Evolutionary conservation across 2,329 filamentous ascomycete genomes (phyloP).

Genomic region (Pseudogymnoascus sp.): DNA sequence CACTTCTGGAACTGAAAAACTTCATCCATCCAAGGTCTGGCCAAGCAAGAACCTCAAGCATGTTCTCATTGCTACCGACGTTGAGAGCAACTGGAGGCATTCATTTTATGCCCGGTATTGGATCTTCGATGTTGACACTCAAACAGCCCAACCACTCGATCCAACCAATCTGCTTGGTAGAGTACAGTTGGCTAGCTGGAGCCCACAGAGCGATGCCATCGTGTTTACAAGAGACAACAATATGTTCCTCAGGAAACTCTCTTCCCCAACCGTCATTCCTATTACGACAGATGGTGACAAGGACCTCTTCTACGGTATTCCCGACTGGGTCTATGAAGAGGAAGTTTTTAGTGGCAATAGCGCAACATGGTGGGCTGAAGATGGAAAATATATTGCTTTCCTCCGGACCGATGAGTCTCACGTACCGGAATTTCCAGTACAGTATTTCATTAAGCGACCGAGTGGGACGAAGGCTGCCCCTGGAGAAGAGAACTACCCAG

Average conservation of each 20-base stretch:
- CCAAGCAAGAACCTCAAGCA: conserved; percentile 80
- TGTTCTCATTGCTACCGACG: conserved; percentile 71
- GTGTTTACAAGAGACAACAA: conserved; percentile 92
- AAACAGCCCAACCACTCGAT: conserved; percentile 70
- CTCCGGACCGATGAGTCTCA: conserved; percentile 87
- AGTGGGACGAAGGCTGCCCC: conserved; percentile 61
- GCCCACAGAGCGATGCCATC: conserved; percentile 75
- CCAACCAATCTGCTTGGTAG: conserved; percentile 55
- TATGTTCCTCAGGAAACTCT: conserved; percentile 67
- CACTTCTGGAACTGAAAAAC: conserved; percentile 45
- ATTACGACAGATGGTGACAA: conserved; percentile 83
- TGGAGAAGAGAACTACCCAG: conserved; percentile 83
- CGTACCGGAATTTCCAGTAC: conserved; percentile 85
- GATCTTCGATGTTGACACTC: conserved; percentile 81
- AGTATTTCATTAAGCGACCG: conserved; percentile 86
- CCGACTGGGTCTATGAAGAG: conserved; percentile 92
- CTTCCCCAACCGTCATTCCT: conserved; percentile 36
- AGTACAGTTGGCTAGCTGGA: conserved; percentile 84
- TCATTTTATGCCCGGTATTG: conserved; percentile 83
- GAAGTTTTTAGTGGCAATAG: conserved; percentile 74
- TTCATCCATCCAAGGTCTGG: conserved; percentile 56
- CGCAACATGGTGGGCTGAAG: conserved; percentile 91
- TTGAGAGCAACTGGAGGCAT: conserved; percentile 76
- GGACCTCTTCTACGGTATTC: conserved; percentile 89
- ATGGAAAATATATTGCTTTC: conserved; percentile 85